These are phyloP conservation scores for Allium sativum DNA, from an alignment of 106 monocot species.

Conservation along the genomic window DNA sequence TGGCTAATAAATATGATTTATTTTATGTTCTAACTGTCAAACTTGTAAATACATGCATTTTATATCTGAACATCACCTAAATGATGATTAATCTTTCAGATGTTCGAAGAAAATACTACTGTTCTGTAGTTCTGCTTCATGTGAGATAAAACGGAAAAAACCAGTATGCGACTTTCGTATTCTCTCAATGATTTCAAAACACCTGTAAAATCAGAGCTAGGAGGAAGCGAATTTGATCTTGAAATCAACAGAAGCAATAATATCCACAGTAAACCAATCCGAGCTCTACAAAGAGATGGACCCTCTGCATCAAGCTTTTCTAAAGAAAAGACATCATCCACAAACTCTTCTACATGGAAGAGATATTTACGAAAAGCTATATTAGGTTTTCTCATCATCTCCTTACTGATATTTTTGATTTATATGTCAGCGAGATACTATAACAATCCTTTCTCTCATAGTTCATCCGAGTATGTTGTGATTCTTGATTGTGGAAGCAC, in stretches of 20 bases:
- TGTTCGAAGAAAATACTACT: too few relatives aligned
- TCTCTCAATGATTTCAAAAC: constrained; percentile 74
- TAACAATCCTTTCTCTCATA: constrained; percentile 28
- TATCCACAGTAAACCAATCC: constrained; percentile 20
- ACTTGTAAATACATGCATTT: too few relatives aligned
- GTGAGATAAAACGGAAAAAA: constrained; percentile 5
- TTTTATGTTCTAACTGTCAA: too few relatives aligned
- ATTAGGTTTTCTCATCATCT: constrained; percentile 17
- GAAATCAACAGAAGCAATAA: constrained; percentile 25
- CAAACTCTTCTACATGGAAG: constrained; percentile 31
- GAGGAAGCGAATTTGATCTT: constrained; percentile 26
- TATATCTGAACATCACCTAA: too few relatives aligned
- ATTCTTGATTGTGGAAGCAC: constrained; percentile 97
- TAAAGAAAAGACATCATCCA: constrained; percentile 53
- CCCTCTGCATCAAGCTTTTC: constrained; percentile 50
- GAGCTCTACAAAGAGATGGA: constrained; percentile 46
- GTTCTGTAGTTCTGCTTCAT: constrained; percentile 4
- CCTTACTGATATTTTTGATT: constrained; percentile 27
- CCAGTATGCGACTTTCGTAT: constrained; percentile 52
- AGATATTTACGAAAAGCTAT: constrained; percentile 27
- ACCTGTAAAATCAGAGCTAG: constrained; percentile 26
- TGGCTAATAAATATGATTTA: too few relatives aligned
- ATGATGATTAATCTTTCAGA: too few relatives aligned
- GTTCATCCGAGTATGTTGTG: constrained; percentile 48
- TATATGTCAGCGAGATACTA: constrained; percentile 38